Base-by-base conservation (phyloP, 306 rosid genomes). In the Malus asiatica region DNA sequence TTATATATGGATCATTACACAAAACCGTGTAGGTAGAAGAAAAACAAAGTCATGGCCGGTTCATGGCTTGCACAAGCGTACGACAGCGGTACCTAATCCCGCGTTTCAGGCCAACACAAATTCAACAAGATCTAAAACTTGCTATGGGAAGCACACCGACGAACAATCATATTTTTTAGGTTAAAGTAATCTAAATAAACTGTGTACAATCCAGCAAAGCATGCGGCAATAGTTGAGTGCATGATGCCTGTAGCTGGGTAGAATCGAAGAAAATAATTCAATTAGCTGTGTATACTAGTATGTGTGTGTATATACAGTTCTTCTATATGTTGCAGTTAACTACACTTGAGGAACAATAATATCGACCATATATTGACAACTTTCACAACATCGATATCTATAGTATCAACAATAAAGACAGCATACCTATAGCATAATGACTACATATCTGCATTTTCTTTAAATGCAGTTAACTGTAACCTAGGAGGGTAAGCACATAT, bases 51-150 rank as follows among this genome's bases (percentile, higher is more conserved):
- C 63, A 53, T 32, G 48, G 62, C 53, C 40, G 40, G 81, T 23
- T 72, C 70, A 77, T 73, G 72, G 73, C 74, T 76, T 76, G 75
- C 84, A 75, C 38, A 81, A 78, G 20, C 25, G 65, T 72, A 72
- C 75, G 72, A 80, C 77, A 77, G 72, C 58, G 68, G 61, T 85
- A 79, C 83, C 61, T 70, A 79, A 81, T 74, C 82, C 80, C 78
- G 72, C 76, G 75, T 76, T 57, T 52, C 15, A 0, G 9, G 25
- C 16, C 69, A 65, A 65, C 1, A 4, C 45, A 27, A 29, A 62
- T 5, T 62, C 20, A 3, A 29, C 8, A 62, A 15, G 67, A 57
- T 14, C 29, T 32, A n/a, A 57, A 72, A 72, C 20, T 72, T 53
- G 73, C 22, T 23, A 68, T 16, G 29, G 5, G 10, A 46, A 25